Evolutionary conservation across 768 basidiomycete species (phyloP).

Genomic region (Panaeolus cyanescens): DNA sequence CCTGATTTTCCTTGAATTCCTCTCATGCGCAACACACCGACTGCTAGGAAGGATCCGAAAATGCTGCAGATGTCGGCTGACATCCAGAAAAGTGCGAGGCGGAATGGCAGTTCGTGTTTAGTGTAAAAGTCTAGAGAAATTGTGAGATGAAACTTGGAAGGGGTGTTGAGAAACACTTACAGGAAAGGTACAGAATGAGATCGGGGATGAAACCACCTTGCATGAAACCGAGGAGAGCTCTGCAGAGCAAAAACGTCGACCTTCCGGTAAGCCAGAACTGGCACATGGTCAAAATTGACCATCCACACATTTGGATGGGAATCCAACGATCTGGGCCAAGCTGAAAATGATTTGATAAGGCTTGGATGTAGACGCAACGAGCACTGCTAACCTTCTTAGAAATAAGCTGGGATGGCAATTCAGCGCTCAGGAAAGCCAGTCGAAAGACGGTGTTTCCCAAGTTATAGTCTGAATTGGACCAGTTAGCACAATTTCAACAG

Average conservation of each 20-base stretch:
- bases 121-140: constrained; percentile 53
- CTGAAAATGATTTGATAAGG: constrained; percentile 19
- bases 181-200: constrained; percentile 62
- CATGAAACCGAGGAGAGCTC: constrained; percentile 47
- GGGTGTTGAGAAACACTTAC: constrained; percentile 29
- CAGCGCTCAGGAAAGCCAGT: constrained; percentile 52
- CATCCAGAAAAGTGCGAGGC: constrained; percentile 59
- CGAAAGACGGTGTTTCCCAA: constrained; percentile 56
- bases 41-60: constrained; percentile 56
- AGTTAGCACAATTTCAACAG: not conserved
- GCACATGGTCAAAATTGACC: constrained; percentile 50
- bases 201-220: constrained; percentile 55
- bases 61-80: constrained; percentile 47
- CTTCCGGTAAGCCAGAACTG: constrained; percentile 63
- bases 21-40: constrained; percentile 61
- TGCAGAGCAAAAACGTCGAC: constrained; percentile 47
- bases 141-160: not conserved
- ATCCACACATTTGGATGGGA: constrained; percentile 57
- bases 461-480: constrained; percentile 46
- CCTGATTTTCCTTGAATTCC: constrained; percentile 54
- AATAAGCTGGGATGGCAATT: constrained; percentile 63
- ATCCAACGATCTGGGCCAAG: constrained; percentile 68
- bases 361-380: not conserved
- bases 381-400: constrained; percentile 51
- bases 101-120: constrained; percentile 57